phyloP scores from a whole-genome alignment of 306 rosid genomes.

The Casuarina cunninghamiana region DNA sequence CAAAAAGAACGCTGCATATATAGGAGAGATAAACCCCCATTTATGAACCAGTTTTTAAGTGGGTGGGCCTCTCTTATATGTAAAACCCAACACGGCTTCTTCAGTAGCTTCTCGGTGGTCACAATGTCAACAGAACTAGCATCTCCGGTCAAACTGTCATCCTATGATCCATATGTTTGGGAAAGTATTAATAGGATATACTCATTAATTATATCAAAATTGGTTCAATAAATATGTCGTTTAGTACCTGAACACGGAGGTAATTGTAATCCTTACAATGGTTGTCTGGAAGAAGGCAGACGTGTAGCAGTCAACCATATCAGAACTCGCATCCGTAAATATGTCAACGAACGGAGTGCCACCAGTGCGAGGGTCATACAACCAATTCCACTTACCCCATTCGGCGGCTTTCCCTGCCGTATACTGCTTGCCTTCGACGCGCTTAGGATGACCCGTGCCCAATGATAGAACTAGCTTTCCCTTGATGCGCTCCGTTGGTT shows the following conservation, averaged over 20 bases:
- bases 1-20: too few relatives aligned
- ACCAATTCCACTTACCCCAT: constrained; percentile 45
- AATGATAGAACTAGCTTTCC: constrained; percentile 40
- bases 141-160: constrained; percentile 29
- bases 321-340: constrained; percentile 38
- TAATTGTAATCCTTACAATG: constrained; percentile 21
- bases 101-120: constrained; percentile 25
- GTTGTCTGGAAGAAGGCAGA: constrained; percentile 40
- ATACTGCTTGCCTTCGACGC: constrained; percentile 31
- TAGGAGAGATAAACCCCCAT: too few relatives aligned
- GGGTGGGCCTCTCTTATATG: too few relatives aligned
- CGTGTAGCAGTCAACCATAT: constrained; percentile 42
- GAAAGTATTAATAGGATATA: not conserved
- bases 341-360: constrained; percentile 41
- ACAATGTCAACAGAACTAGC: constrained; percentile 27
- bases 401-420: constrained; percentile 33
- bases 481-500: constrained; percentile 14
- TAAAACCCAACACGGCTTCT: not conserved
- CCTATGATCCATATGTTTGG: constrained; percentile 7
- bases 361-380: constrained; percentile 14
- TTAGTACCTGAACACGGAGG: constrained; percentile 51
- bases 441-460: constrained; percentile 44
- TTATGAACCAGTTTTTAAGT: too few relatives aligned
- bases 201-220: not conserved
- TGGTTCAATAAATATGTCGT: too few relatives aligned